These are phyloP conservation scores for Calycina marina DNA, from an alignment of 2,329 filamentous ascomycete species.

Conservation along the genomic window DNA sequence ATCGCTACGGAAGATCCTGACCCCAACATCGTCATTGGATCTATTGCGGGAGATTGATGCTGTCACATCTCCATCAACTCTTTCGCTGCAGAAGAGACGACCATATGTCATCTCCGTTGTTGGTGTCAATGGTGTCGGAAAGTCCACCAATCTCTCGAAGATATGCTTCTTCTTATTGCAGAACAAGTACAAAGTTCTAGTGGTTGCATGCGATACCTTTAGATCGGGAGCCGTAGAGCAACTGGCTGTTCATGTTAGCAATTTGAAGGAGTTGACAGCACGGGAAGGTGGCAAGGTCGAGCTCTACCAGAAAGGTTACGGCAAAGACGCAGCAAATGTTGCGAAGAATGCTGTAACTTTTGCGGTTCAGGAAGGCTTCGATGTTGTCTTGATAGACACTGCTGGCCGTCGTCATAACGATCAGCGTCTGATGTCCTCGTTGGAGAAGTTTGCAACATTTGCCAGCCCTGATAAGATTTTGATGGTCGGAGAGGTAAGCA, in stretches of 20 bases:
- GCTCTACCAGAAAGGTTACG: slow-evolving; percentile 93
- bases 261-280: slow-evolving; percentile 74
- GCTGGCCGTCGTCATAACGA: slow-evolving; percentile 93
- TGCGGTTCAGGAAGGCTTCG: slow-evolving; percentile 60
- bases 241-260: slow-evolving; percentile 85
- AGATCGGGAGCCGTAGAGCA: slow-evolving; percentile 95
- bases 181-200: slow-evolving; percentile 90
- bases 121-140: slow-evolving; percentile 94
- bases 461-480: slow-evolving; percentile 96
- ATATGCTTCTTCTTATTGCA: slow-evolving; percentile 96
- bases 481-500: slow-evolving; percentile 59
- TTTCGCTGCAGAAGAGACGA: slow-evolving; percentile 48
- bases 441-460: slow-evolving; percentile 96
- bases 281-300: slow-evolving; percentile 78
- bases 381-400: slow-evolving; percentile 94
- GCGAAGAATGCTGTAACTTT: slow-evolving; percentile 85
- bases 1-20: slow-evolving; percentile 87
- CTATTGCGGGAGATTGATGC: slow-evolving; percentile 84
- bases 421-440: slow-evolving; percentile 77
- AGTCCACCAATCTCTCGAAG: slow-evolving; percentile 94
- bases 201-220: slow-evolving; percentile 93
- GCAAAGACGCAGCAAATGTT: slow-evolving; percentile 91
- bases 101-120: slow-evolving; percentile 98
- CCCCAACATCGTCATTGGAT: slow-evolving; percentile 86
- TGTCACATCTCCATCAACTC: slow-evolving; percentile 50